Conservation (phyloP, 106 monocot species). For the Dendrobium catenatum region DNA sequence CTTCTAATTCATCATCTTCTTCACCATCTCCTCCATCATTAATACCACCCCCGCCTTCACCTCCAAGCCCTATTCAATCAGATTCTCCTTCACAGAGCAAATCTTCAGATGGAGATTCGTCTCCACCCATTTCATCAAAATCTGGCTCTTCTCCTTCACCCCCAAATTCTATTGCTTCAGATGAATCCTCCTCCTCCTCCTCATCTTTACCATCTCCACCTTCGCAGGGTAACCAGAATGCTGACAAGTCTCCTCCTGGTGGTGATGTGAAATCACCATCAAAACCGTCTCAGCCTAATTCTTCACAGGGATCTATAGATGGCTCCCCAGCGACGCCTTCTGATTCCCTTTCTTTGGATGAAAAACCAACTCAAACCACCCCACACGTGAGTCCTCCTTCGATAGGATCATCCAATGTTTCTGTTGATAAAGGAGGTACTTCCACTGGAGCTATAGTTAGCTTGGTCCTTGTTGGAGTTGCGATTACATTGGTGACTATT, state of each 20-base stretch:
- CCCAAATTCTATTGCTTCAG: slow-evolving; percentile 2
- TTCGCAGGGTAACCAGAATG: background rate
- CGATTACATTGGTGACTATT: slow-evolving; percentile 19
- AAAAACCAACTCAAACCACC: background rate
- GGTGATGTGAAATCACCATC: background rate
- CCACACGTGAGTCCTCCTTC: background rate
- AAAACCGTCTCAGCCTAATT: background rate
- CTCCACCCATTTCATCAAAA: slow-evolving; percentile 4
- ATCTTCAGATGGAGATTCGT: slow-evolving; percentile 2
- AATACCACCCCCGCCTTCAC: background rate
- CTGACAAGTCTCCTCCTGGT: background rate
- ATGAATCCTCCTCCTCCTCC: background rate
- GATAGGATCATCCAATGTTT: slow-evolving; percentile 4
- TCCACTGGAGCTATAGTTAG: slow-evolving; percentile 19
- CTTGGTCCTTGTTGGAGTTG: slow-evolving; percentile 25
- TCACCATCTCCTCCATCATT: slow-evolving; percentile 9
- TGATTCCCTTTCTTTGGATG: background rate
- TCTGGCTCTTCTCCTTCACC: background rate
- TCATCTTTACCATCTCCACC: background rate
- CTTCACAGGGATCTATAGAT: background rate
- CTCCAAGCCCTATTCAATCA: background rate
- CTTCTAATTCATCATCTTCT: slow-evolving; percentile 1
- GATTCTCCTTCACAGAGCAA: slow-evolving; percentile 2
- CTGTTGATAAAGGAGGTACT: slow-evolving; percentile 4
- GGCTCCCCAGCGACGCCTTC: background rate